Percentiles rank a stretch among this genome's conserved stretches.
Conservation (phyloP, 2,329 filamentous ascomycete genomes). For the Aspergillus brasiliensis region DNA sequence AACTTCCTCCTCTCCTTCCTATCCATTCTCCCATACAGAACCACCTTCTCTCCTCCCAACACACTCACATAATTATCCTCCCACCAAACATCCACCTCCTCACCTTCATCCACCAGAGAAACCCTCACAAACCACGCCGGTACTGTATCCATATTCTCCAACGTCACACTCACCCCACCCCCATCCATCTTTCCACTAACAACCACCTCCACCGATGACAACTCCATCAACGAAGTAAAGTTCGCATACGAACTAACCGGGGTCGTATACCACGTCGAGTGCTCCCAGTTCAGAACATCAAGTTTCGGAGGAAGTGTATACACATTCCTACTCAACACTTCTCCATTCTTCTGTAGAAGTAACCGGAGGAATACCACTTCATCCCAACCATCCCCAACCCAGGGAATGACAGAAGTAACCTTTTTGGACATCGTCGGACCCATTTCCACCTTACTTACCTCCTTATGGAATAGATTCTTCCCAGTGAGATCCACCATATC, state of each 20-base stretch:
- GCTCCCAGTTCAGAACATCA: slow-evolving; percentile 58
- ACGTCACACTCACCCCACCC: slow-evolving; percentile 36
- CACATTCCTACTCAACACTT: slow-evolving; percentile 56
- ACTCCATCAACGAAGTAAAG: slow-evolving; percentile 48
- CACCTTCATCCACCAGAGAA: slow-evolving; percentile 49
- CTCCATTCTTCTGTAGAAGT: too few relatives aligned
- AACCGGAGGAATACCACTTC: too few relatives aligned
- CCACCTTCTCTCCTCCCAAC: slow-evolving; percentile 58
- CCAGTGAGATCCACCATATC: slow-evolving; percentile 57
- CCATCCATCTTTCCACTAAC: neutral
- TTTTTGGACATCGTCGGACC: slow-evolving; percentile 50
- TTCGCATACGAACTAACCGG: slow-evolving; percentile 57
- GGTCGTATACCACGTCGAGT: slow-evolving; percentile 62
- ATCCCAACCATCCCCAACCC: too few relatives aligned
- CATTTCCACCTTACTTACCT: slow-evolving; percentile 35
- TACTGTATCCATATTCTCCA: slow-evolving; percentile 55
- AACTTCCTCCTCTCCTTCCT: neutral
- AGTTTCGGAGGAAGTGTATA: slow-evolving; percentile 58
- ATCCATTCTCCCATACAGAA: slow-evolving; percentile 36
- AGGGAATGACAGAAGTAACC: slow-evolving; percentile 34
- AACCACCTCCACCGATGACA: slow-evolving; percentile 34
- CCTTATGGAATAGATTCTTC: slow-evolving; percentile 40
- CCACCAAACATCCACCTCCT: slow-evolving; percentile 57
- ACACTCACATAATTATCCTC: slow-evolving; percentile 66
- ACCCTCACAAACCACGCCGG: slow-evolving; percentile 63